Percentiles rank a stretch among this genome's conserved stretches.
phyloP scores from a whole-genome alignment of 495 filamentous ascomycete genomes.

The Amphirosellinia nigrospora region DNA sequence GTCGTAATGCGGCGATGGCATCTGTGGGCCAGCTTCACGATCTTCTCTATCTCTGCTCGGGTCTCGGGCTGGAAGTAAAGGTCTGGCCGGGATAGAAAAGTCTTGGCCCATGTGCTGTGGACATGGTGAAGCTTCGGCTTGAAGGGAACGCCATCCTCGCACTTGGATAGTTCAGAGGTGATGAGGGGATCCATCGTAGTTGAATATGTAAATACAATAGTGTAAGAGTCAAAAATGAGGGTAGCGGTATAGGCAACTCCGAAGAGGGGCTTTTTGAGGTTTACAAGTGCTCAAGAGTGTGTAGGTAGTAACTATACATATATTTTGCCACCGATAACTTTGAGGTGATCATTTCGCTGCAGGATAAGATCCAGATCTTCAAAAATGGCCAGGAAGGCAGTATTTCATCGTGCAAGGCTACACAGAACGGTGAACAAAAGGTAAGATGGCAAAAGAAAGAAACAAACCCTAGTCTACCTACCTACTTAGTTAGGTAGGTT shows the following conservation, averaged over 20 bases:
- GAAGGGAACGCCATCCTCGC: slow-evolving; percentile 66
- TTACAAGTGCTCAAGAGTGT: slow-evolving; percentile 9
- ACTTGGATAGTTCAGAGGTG: slow-evolving; percentile 40
- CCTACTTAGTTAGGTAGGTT: no score
- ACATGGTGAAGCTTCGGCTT: slow-evolving; percentile 70
- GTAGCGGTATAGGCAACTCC: neutral
- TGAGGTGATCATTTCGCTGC: neutral
- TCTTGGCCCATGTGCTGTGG: slow-evolving; percentile 97
- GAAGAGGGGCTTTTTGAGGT: neutral
- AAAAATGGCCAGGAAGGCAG: neutral
- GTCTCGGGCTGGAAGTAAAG: slow-evolving; percentile 85
- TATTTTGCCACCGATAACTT: neutral
- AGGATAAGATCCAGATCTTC: neutral
- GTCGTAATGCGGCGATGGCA: slow-evolving; percentile 80
- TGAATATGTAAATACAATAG: neutral
- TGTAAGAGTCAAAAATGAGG: neutral
- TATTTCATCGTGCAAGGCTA: neutral
- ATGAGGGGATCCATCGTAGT: slow-evolving; percentile 42
- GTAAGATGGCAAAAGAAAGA: neutral
- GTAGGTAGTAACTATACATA: neutral
- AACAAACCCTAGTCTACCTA: no score
- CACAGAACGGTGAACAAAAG: neutral
- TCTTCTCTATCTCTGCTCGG: slow-evolving; percentile 79
- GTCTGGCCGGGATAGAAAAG: slow-evolving; percentile 84
- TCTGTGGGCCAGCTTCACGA: slow-evolving; percentile 78